Evolutionary conservation across 2,329 filamentous ascomycete genomes (phyloP), one percentile per base, ranked within the genome.

Genomic region (Penicillium sp.): DNA sequence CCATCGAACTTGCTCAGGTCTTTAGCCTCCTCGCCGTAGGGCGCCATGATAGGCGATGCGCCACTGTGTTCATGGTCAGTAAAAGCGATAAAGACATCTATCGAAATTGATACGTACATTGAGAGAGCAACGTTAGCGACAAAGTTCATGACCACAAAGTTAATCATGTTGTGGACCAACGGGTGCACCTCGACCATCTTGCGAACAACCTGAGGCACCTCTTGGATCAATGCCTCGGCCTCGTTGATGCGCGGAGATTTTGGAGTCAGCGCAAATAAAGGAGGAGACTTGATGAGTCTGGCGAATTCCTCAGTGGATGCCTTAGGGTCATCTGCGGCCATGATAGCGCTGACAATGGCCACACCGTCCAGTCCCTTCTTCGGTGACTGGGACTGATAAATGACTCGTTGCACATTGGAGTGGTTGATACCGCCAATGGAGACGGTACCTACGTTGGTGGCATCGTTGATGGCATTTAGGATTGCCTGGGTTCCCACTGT

Each of bases 111-210:
- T 6, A 56, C 66, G 61, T 56, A 74, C 71, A 94, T 77, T 27
- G 85, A 81, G 13, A 96, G 77, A 31, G 88, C 89, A 3, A 96
- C 85, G 62, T 95, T 96, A 42, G 93, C 91, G 13, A 90, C 87
- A 61, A 97, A 87, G 70, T 96, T 95, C 62, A 95, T 89, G 18
- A 96, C 91, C 0, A 97, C 91, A 42, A 90, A 77, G 66, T 97
- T 97, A 43, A 93, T 97, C 88, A 97, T 97, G 70, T 95, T 96
- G 71, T 97, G 91, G 41, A 86, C 86, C 18, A 97, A 76, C 0
- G 90, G 89, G 46, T 79, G 84, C 35, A 70, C 75, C 2, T 74
- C 66, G 4, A 79, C 79, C 39, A 95, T 78, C 5, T 76, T 74
- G 49, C 72, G 74, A 35, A 94, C 74, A 14, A 86, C 69, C 3